phyloP scores from a whole-genome alignment of 2,329 filamentous ascomycete species.

The Aspergillus floridensis region DNA sequence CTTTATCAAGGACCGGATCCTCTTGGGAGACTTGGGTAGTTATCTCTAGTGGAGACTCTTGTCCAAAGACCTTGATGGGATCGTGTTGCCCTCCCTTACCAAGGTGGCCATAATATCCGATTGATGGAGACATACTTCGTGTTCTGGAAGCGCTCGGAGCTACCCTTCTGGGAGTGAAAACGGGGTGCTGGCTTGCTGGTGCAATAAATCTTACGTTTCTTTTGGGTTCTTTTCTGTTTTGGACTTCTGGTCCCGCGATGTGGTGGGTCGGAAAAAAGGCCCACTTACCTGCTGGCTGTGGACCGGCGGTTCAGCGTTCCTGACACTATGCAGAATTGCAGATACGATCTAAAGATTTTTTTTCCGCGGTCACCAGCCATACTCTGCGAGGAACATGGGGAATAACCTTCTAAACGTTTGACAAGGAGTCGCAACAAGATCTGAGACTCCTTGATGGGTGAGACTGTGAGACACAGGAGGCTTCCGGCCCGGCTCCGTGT shows the following conservation, averaged over 20 bases:
- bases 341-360: not conserved
- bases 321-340: not conserved
- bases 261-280: not conserved
- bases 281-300: not conserved
- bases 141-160: not conserved
- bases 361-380: too few relatives aligned
- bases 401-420: not conserved
- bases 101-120: not conserved
- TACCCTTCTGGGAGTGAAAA: not conserved
- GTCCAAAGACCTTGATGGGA: not conserved
- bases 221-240: not conserved
- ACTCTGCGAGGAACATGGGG: not conserved
- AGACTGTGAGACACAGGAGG: not conserved
- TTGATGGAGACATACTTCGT: not conserved
- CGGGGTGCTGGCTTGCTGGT: too few relatives aligned
- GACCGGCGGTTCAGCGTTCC: not conserved
- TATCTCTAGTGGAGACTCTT: not conserved
- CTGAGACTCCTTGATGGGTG: not conserved
- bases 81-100: not conserved
- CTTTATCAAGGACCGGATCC: not conserved
- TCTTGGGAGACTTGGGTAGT: not conserved
- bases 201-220: not conserved
- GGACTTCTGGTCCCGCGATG: not conserved
- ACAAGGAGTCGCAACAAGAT: not conserved
- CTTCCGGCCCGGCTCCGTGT: not conserved